phyloP scores from a whole-genome alignment of 306 rosid genomes.

The Oxytropis ochrocephala region DNA sequence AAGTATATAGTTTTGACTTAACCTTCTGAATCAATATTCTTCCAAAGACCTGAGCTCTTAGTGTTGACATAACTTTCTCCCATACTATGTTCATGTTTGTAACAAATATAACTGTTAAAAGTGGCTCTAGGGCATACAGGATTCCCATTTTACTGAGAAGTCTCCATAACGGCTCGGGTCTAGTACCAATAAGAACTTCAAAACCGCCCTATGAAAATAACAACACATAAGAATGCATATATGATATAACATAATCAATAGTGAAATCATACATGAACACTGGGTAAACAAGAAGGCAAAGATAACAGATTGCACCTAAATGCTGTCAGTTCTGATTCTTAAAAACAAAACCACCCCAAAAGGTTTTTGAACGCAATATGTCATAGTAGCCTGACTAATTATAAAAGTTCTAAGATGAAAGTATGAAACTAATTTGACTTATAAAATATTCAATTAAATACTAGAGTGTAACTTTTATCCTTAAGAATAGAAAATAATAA shows the following conservation, averaged over 20 bases:
- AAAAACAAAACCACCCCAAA: not conserved
- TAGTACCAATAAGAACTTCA: slow-evolving; percentile 72
- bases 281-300: not conserved
- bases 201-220: slow-evolving; percentile 59
- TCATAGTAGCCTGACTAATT: not conserved
- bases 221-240: not conserved
- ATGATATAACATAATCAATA: not conserved
- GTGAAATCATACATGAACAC: not conserved
- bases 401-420: too few species aligned
- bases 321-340: not conserved
- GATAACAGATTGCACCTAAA: not conserved
- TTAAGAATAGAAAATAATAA: too few species aligned
- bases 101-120: slow-evolving; percentile 71
- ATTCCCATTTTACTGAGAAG: slow-evolving; percentile 74
- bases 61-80: slow-evolving; percentile 90
- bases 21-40: slow-evolving; percentile 92
- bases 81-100: slow-evolving; percentile 74
- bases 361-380: not conserved
- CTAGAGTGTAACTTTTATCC: not conserved
- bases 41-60: slow-evolving; percentile 87
- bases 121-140: slow-evolving; percentile 86
- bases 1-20: not conserved
- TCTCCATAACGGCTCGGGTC: slow-evolving; percentile 82
- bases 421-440: too few species aligned
- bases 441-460: too few species aligned